These are phyloP conservation scores for Podaxis sp. DNA, from an alignment of 768 basidiomycete species.

Conservation along the genomic window DNA sequence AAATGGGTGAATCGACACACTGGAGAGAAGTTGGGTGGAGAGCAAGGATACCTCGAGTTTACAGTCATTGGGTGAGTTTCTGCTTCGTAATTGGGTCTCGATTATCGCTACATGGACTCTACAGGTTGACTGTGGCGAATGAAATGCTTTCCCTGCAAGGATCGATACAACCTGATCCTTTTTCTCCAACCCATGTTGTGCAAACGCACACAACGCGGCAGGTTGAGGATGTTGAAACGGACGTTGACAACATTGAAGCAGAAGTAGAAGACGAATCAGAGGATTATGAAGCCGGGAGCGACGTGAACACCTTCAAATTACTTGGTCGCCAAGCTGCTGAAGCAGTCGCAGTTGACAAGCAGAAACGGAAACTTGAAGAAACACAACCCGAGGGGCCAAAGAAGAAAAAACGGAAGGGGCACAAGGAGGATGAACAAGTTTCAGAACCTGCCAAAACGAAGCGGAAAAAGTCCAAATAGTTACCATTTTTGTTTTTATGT, in stretches of 20 bases:
- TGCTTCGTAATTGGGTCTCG: background rate
- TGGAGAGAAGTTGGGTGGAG: conserved; percentile 65
- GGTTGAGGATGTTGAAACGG: conserved; percentile 20
- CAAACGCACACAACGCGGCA: conserved; percentile 22
- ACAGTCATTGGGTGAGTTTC: conserved; percentile 81
- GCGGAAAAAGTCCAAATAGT: conserved; percentile 8
- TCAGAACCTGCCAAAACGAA: conserved; percentile 18
- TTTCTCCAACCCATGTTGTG: conserved; percentile 52
- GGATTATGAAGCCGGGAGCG: conserved; percentile 13
- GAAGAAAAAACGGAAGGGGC: conserved; percentile 23
- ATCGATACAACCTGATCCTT: conserved; percentile 75
- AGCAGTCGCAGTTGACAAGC: conserved; percentile 20
- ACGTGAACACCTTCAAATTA: conserved; percentile 20
- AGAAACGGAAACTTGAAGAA: background rate
- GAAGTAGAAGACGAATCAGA: conserved; percentile 19
- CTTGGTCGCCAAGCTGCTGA: conserved; percentile 22
- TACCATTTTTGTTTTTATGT: no score
- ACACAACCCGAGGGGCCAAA: conserved; percentile 2
- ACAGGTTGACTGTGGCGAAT: conserved; percentile 83
- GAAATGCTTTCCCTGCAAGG: conserved; percentile 91
- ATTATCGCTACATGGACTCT: conserved; percentile 1
- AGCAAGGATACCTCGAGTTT: conserved; percentile 68
- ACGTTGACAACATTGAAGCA: conserved; percentile 12
- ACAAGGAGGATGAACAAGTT: conserved; percentile 20
- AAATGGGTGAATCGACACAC: conserved; percentile 79